These are phyloP conservation scores for Ustilago trichophora DNA, from an alignment of 1,284 basidiomycete genomes.

Conservation along the genomic window DNA sequence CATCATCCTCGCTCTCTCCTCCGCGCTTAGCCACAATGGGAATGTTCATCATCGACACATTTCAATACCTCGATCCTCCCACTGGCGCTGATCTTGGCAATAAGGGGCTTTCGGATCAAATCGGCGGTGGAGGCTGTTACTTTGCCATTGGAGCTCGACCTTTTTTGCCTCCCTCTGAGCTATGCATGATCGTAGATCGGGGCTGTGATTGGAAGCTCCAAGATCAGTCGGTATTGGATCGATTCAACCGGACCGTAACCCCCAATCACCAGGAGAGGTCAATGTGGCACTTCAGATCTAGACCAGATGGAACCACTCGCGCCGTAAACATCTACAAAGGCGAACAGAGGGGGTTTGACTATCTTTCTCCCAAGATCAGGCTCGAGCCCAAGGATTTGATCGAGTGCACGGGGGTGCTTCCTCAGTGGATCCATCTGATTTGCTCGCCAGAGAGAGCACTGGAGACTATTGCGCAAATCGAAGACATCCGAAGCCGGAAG, in stretches of 20 bases:
- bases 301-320: constrained; percentile 73
- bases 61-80: constrained; percentile 27
- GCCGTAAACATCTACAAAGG: constrained; percentile 82
- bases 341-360: constrained; percentile 78
- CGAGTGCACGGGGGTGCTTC: constrained; percentile 69
- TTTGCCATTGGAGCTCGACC: constrained; percentile 78
- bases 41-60: constrained; percentile 57
- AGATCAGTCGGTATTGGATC: constrained; percentile 73
- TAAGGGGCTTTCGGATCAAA: constrained; percentile 69
- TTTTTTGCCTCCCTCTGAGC: constrained; percentile 69
- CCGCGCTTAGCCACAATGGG: constrained; percentile 41
- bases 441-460: constrained; percentile 80
- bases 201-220: constrained; percentile 79
- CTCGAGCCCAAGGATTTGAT: constrained; percentile 77
- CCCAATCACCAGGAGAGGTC: not conserved
- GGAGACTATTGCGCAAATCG: constrained; percentile 75
- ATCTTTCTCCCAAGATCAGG: constrained; percentile 78
- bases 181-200: constrained; percentile 79
- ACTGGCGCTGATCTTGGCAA: constrained; percentile 32
- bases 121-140: constrained; percentile 84
- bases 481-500: constrained; percentile 65
- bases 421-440: constrained; percentile 81
- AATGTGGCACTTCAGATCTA: constrained; percentile 81
- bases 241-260: constrained; percentile 73
- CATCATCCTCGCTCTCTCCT: constrained; percentile 1